Percentiles rank a stretch among this genome's conserved stretches.
phyloP scores from a whole-genome alignment of 2,329 filamentous ascomycete genomes.

The Colletotrichum orchidophilum region DNA sequence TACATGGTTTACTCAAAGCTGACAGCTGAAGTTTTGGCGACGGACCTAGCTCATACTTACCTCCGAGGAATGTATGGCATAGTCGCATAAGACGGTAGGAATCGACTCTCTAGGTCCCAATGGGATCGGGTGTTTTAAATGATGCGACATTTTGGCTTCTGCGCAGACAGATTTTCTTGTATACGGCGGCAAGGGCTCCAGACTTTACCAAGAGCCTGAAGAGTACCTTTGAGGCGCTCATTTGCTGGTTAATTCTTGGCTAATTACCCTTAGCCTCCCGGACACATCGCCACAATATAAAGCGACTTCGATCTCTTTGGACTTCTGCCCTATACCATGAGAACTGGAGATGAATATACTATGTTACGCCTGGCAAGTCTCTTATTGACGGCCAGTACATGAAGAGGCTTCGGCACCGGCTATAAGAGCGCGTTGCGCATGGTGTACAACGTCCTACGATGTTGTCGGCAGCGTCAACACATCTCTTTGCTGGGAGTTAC shows the following conservation, averaged over 20 bases:
- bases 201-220: background rate
- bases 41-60: background rate
- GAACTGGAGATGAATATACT: background rate
- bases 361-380: background rate
- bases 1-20: background rate
- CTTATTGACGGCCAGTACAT: background rate
- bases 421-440: background rate
- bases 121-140: background rate
- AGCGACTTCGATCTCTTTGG: background rate
- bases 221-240: conserved; percentile 4
- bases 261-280: conserved; percentile 13
- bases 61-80: background rate
- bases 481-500: background rate
- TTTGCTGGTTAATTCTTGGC: conserved; percentile 7
- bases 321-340: background rate
- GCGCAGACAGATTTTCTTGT: background rate
- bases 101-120: background rate
- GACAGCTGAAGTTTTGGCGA: background rate
- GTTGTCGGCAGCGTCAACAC: background rate
- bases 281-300: background rate
- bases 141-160: background rate
- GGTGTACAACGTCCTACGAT: background rate
- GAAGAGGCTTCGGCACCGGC: background rate
- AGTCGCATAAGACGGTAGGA: too few relatives aligned
- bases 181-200: background rate